A percentile compares a stretch with the other conserved stretches of the same genome.
Evolutionary conservation across 2,329 filamentous ascomycete species (phyloP).

Genomic region (Trichophaea hybrida): DNA sequence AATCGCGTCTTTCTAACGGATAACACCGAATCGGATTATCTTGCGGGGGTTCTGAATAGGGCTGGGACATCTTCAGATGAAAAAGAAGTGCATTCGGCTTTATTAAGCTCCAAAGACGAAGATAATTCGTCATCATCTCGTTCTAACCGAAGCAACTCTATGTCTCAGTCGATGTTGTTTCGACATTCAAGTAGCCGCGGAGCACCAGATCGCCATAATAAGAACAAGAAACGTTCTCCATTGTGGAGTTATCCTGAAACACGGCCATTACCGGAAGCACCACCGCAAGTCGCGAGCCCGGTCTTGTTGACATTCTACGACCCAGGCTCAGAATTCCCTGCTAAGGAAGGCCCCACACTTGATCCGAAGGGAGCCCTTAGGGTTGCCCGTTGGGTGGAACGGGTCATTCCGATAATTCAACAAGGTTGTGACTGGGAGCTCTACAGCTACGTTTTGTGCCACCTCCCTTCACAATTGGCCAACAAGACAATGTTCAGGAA

Average conservation of each 20-base stretch:
- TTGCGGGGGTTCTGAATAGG: constrained; percentile 59
- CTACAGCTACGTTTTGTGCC: constrained; percentile 77
- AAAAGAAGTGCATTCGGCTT: constrained; percentile 22
- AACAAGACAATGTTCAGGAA: constrained; percentile 75
- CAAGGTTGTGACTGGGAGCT: constrained; percentile 75
- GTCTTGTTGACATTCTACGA: constrained; percentile 39
- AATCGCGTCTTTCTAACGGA: constrained; percentile 59
- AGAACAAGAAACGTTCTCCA: constrained; percentile 33
- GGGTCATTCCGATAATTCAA: constrained; percentile 50
- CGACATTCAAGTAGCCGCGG: constrained; percentile 23
- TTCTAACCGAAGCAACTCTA: constrained; percentile 28
- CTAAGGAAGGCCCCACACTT: constrained; percentile 18
- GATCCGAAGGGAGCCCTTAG: constrained; percentile 27
- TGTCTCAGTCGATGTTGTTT: constrained; percentile 29
- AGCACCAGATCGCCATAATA: constrained; percentile 29
- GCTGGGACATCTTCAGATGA: constrained; percentile 39
- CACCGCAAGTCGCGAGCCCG: constrained; percentile 36
- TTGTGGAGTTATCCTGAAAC: constrained; percentile 45
- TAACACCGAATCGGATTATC: constrained; percentile 54
- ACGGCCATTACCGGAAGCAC: constrained; percentile 41
- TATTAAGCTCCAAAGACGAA: constrained; percentile 33
- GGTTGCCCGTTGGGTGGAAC: constrained; percentile 20
- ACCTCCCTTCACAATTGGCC: constrained; percentile 72
- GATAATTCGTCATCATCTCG: constrained; percentile 28
- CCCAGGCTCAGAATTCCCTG: constrained; percentile 21